These are phyloP conservation scores for Alternaria sp. DNA, from an alignment of 2,329 filamentous ascomycete genomes.

Conservation along the genomic window DNA sequence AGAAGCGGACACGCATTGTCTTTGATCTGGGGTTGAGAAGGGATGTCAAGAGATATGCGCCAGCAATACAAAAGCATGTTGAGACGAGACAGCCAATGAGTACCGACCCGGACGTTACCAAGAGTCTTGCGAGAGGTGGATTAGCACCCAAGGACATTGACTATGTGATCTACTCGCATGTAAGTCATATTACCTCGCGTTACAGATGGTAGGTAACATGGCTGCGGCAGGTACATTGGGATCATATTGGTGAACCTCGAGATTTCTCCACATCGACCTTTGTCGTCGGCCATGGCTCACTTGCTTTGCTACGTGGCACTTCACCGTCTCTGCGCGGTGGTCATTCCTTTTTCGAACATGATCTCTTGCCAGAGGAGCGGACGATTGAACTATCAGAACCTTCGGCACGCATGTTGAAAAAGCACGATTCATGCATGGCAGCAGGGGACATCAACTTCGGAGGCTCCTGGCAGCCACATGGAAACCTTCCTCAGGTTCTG, in stretches of 20 bases:
- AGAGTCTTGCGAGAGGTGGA: constrained; percentile 49
- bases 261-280: constrained; percentile 52
- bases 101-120: constrained; percentile 53
- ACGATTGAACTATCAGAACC: constrained; percentile 57
- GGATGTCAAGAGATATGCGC: constrained; percentile 56
- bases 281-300: constrained; percentile 50
- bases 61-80: constrained; percentile 58
- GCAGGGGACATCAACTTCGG: constrained; percentile 22
- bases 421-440: background rate
- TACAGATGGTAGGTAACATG: background rate
- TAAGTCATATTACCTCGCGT: constrained; percentile 28
- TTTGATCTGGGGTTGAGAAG: constrained; percentile 65
- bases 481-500: constrained; percentile 55
- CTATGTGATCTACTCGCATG: constrained; percentile 54
- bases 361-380: constrained; percentile 54
- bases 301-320: constrained; percentile 33
- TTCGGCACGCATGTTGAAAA: background rate
- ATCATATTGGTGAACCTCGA: constrained; percentile 54
- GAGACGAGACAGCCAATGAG: constrained; percentile 55
- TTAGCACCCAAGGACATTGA: constrained; percentile 52
- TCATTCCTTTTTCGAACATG: constrained; percentile 55
- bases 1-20: constrained; percentile 54
- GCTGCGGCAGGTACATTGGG: constrained; percentile 51
- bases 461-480: constrained; percentile 55
- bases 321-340: constrained; percentile 35